These are phyloP conservation scores for Cyberlindnera mrakii DNA, from an alignment of 805 yeast species.

Conservation along the genomic window DNA sequence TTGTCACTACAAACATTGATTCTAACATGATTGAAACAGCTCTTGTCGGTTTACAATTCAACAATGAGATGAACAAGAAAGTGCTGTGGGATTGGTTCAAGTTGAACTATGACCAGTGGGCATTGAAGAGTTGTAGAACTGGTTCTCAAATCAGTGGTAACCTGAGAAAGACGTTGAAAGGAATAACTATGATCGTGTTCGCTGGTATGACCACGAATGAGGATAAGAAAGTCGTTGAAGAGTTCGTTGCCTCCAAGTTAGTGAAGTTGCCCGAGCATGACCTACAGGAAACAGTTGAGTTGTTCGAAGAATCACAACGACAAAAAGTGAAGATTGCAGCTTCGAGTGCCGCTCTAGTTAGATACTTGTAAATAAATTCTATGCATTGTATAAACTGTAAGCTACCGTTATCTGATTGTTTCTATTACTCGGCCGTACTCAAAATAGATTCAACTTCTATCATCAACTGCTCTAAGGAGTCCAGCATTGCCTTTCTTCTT, in stretches of 20 bases:
- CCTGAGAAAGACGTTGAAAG: slow-evolving; percentile 37
- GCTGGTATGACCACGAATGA: slow-evolving; percentile 30
- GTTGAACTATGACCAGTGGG: slow-evolving; percentile 47
- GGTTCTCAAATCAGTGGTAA: slow-evolving; percentile 42
- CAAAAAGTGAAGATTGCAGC: slow-evolving; percentile 13
- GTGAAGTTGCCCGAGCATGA: slow-evolving; percentile 33
- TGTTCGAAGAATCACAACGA: slow-evolving; percentile 7
- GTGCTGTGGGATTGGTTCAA: slow-evolving; percentile 53
- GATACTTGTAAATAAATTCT: slow-evolving; percentile 2
- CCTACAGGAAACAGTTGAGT: slow-evolving; percentile 21
- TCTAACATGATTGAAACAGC: slow-evolving; percentile 48
- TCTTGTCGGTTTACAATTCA: slow-evolving; percentile 46
- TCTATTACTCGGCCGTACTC: neutral
- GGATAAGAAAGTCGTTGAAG: slow-evolving; percentile 21
- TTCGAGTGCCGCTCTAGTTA: slow-evolving; percentile 6
- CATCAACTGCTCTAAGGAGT: slow-evolving; percentile 19
- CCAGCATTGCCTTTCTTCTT: slow-evolving; percentile 13
- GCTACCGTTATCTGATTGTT: neutral
- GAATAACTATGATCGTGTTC: slow-evolving; percentile 29
- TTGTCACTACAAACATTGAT: slow-evolving; percentile 51
- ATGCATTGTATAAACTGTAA: neutral
- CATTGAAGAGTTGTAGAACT: slow-evolving; percentile 36
- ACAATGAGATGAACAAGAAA: slow-evolving; percentile 27
- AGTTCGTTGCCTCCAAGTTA: slow-evolving; percentile 29
- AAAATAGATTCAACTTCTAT: slow-evolving; percentile 16